Percentiles rank a stretch among this genome's conserved stretches.
phyloP scores from a whole-genome alignment of 192 early-diverging fungal genomes.

The Entomortierella parvispora region DNA sequence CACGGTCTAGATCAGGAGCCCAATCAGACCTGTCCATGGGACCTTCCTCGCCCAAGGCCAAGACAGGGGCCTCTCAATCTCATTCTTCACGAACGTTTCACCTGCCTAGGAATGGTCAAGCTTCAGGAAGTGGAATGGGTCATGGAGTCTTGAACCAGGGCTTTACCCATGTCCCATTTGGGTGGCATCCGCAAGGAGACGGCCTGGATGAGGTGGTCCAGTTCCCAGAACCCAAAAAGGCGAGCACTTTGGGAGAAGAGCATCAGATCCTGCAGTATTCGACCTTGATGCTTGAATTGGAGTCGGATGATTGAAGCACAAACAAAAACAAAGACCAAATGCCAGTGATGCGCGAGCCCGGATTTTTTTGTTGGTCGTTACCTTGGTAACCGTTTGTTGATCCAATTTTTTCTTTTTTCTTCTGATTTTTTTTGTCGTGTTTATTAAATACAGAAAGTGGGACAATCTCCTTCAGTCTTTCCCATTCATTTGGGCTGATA shows the following conservation, averaged over 20 bases:
- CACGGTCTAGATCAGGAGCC: background rate
- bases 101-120: too few species aligned
- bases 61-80: background rate
- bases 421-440: background rate
- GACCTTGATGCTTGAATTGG: too few species aligned
- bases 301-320: too few species aligned
- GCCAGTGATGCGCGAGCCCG: too few species aligned
- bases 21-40: conserved; percentile 7
- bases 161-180: conserved; percentile 14
- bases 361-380: too few species aligned
- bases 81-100: background rate
- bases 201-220: conserved; percentile 17
- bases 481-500: too few species aligned
- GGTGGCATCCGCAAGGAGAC: conserved; percentile 43
- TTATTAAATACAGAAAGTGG: too few species aligned
- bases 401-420: background rate
- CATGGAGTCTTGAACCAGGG: conserved; percentile 20
- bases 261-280: too few species aligned
- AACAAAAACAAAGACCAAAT: too few species aligned
- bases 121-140: too few species aligned
- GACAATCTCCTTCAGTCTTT: too few species aligned
- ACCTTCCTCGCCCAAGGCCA: background rate
- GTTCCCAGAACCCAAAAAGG: conserved; percentile 17
- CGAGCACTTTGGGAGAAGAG: conserved; percentile 3
- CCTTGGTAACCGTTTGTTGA: background rate